Percentiles rank a stretch among this genome's conserved stretches.
These are phyloP conservation scores for Diplocarpon mali DNA, from an alignment of 2,329 filamentous ascomycete genomes.

Conservation along the genomic window DNA sequence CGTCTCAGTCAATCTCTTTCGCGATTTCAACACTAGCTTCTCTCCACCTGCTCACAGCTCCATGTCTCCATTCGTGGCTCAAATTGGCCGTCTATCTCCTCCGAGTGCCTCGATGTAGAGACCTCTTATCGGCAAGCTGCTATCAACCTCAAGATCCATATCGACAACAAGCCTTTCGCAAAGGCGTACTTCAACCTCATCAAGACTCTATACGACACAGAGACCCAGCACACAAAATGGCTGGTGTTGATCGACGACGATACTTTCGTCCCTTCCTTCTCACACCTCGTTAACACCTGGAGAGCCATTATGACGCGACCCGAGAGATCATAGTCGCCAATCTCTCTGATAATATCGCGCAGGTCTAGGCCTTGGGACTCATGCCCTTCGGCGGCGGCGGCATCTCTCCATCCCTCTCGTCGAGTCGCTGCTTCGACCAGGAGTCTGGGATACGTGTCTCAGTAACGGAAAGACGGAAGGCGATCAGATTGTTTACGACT, in stretches of 20 bases:
- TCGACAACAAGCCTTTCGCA: conserved; percentile 7
- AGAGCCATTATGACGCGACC: conserved; percentile 12
- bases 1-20: conserved; percentile 16
- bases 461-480: conserved; percentile 12
- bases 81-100: not conserved
- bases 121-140: conserved; percentile 4
- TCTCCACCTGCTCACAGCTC: conserved; percentile 10
- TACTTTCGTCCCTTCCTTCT: conserved; percentile 22
- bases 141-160: conserved; percentile 16
- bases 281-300: conserved; percentile 17
- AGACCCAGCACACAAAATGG: conserved; percentile 18
- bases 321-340: conserved; percentile 15
- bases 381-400: conserved; percentile 23
- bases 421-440: conserved; percentile 4
- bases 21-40: conserved; percentile 21
- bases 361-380: conserved; percentile 16
- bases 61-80: conserved; percentile 13
- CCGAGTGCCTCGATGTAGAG: conserved; percentile 9
- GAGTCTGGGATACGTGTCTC: conserved; percentile 15
- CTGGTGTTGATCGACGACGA: conserved; percentile 23
- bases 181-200: conserved; percentile 20
- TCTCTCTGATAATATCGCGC: conserved; percentile 16
- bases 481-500: conserved; percentile 19
- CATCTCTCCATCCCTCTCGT: conserved; percentile 21
- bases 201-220: conserved; percentile 19